A percentile compares a stretch with the other conserved stretches of the same genome.
Conservation (phyloP, 768 basidiomycete species). For the Saitozyma podzolica region DNA sequence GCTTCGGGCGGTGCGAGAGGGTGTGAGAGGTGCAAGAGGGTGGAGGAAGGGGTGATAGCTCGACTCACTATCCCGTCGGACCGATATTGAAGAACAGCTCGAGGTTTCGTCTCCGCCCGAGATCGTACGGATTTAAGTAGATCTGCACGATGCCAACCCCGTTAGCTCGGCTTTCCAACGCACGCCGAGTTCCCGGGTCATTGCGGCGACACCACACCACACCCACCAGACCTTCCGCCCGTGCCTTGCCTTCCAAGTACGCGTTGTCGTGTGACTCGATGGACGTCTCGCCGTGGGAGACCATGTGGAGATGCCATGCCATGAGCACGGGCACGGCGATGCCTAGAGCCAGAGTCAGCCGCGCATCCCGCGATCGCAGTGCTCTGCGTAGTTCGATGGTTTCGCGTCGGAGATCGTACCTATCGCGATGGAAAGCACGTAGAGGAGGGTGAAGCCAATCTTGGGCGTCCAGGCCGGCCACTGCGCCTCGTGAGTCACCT, state of each 20-base stretch:
- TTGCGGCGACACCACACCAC: neutral
- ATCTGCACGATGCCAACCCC: constrained; percentile 53
- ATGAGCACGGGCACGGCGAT: constrained; percentile 45
- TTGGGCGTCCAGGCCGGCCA: constrained; percentile 68
- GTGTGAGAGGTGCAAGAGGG: no score
- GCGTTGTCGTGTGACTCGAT: constrained; percentile 89
- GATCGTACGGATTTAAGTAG: constrained; percentile 88
- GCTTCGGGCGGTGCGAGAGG: no score
- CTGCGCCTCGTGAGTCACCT: constrained; percentile 15
- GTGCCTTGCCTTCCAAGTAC: constrained; percentile 70
- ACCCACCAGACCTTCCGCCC: constrained; percentile 67
- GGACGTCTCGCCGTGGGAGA: constrained; percentile 75
- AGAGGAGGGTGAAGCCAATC: constrained; percentile 69
- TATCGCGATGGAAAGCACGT: constrained; percentile 73
- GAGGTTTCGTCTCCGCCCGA: constrained; percentile 77
- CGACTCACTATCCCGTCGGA: constrained; percentile 72
- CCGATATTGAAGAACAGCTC: constrained; percentile 85
- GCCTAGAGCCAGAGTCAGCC: constrained; percentile 56
- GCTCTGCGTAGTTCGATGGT: no score
- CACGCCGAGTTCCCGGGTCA: neutral
- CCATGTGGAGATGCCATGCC: constrained; percentile 58
- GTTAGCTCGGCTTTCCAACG: constrained; percentile 2
- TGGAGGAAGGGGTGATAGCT: neutral
- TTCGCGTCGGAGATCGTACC: constrained; percentile 55
- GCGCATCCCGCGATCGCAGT: constrained; percentile 67